phyloP scores from a whole-genome alignment of 139 green algal species.

The Picochlorum sp. region DNA sequence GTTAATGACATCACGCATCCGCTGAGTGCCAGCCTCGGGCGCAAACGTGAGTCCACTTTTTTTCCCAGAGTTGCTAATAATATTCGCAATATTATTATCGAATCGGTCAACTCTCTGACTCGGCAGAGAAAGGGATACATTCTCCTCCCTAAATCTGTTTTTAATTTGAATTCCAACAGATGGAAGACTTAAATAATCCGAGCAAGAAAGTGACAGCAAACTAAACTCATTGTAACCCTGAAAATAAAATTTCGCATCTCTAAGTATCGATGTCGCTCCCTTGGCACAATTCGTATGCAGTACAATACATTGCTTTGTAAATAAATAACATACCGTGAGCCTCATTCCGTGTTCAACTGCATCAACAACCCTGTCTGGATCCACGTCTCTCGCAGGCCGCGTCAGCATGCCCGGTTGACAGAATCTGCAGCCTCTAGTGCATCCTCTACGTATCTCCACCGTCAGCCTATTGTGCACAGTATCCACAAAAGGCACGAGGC shows the following conservation, averaged over 20 bases:
- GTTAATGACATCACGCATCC: slow-evolving; percentile 64
- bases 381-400: slow-evolving; percentile 52
- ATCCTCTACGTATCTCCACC: slow-evolving; percentile 60
- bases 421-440: slow-evolving; percentile 71
- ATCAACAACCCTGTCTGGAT: slow-evolving; percentile 48
- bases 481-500: slow-evolving; percentile 54
- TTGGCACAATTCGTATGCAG: too few relatives aligned
- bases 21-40: slow-evolving; percentile 59
- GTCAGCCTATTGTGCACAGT: slow-evolving; percentile 64
- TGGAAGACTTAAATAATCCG: slow-evolving; percentile 56
- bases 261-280: too few relatives aligned
- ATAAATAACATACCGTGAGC: too few relatives aligned
- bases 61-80: slow-evolving; percentile 34
- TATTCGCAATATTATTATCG: slow-evolving; percentile 62
- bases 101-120: slow-evolving; percentile 63
- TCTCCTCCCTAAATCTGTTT: slow-evolving; percentile 53
- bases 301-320: too few relatives aligned
- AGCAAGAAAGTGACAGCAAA: slow-evolving; percentile 59
- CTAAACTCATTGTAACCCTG: slow-evolving; percentile 63
- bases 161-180: slow-evolving; percentile 51
- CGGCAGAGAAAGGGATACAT: slow-evolving; percentile 53
- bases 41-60: slow-evolving; percentile 53
- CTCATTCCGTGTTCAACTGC: slow-evolving; percentile 58
- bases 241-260: too few relatives aligned
- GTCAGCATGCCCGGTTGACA: slow-evolving; percentile 73